Evolutionary conservation across 2,329 filamentous ascomycete genomes (phyloP).

Genomic region (Leptodontidium sp.): DNA sequence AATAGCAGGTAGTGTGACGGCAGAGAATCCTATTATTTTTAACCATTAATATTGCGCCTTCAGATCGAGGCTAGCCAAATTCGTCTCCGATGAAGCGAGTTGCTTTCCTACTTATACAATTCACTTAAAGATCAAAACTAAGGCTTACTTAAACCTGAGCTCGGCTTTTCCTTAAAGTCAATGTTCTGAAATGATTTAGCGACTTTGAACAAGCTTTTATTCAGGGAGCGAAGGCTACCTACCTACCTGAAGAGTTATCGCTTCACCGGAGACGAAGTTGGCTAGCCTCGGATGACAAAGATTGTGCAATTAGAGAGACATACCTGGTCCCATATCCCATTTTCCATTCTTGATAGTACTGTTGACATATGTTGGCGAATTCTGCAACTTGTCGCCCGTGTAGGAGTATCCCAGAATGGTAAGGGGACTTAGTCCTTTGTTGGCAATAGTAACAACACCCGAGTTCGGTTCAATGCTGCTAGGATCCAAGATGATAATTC

Average conservation of each 20-base stretch:
- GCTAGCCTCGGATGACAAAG: neutral
- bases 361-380: constrained; percentile 37
- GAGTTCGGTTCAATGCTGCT: constrained; percentile 36
- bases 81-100: too few species aligned
- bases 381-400: constrained; percentile 41
- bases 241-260: too few species aligned
- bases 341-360: constrained; percentile 38
- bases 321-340: constrained; percentile 40
- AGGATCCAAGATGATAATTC: constrained; percentile 44
- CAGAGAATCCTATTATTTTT: constrained; percentile 29
- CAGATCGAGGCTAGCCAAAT: too few species aligned
- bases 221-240: too few species aligned
- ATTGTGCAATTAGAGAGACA: neutral
- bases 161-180: too few species aligned
- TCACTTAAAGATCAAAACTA: too few species aligned
- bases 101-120: too few species aligned
- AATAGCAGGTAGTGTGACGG: constrained; percentile 40
- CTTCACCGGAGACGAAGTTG: too few species aligned
- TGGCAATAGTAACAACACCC: constrained; percentile 46
- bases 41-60: neutral
- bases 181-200: too few species aligned
- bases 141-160: too few species aligned
- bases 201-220: too few species aligned
- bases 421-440: constrained; percentile 46
- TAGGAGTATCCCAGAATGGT: constrained; percentile 47